Evolutionary conservation across 1,284 basidiomycete species (phyloP), one percentile per base, ranked within the genome.

Genomic region (Polyporus tsugae): DNA sequence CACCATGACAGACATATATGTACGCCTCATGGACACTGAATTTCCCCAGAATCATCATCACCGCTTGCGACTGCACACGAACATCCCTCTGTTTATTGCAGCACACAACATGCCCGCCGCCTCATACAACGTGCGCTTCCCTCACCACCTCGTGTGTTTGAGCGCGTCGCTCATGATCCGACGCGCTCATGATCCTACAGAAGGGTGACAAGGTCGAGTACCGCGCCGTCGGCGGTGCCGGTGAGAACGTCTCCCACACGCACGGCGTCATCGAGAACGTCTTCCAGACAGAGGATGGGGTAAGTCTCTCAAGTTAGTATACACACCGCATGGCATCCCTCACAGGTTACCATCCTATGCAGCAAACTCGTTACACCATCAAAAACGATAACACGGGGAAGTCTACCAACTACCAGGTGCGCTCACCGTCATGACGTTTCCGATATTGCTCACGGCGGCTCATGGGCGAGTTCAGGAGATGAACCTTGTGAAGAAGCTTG

Each of bases 381-480:
- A 80, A 77, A 75, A 85, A 85, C 62, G 79, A 81, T 61, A 83
- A 81, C n/a, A 85, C 82, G 19, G 78, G 79, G 17, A 85, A 83
- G 75, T 74, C 62, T 6, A 83, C 82, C 3, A 77, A 46, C n/a
- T 84, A 85, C 66, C 78, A 78, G 78, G 83, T 81, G 57, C 33
- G 69, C 7, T 6, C 2, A 19, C 2, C 46, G 61, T 42, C 42
- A 42, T 68, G 33, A 2, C 29, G 15, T 25, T 15, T 49, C 3
- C 7, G 22, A 41, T 5, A 4, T 41, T 39, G 4, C 42, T 6
- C 4, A 29, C 55, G 60, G 29, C 33, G 1, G 7, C 70, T 57
- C 6, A 39, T 41, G 19, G 7, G 33, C 35, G 11, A 0, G 2
- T 59, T 2, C 63, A 85, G 83, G 76, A 75, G 66, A 82, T 78